Evolutionary conservation across 2,329 filamentous ascomycete genomes (phyloP).

Genomic region (Endoconidiophora laricicola): DNA sequence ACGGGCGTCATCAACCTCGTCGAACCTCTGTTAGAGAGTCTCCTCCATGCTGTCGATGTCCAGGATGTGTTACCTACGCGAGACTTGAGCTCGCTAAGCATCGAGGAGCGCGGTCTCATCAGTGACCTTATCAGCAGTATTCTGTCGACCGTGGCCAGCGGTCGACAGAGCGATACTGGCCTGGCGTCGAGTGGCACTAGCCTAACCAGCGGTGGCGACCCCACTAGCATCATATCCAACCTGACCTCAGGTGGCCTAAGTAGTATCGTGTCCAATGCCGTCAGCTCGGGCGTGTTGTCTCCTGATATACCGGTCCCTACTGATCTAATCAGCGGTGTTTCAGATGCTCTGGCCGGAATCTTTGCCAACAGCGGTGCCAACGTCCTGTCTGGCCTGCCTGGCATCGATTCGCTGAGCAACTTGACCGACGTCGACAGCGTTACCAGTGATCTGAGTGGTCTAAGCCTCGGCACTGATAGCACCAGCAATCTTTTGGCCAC

Average conservation of each 20-base stretch:
- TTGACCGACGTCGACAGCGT: neutral
- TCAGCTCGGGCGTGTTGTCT: neutral
- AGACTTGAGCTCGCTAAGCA: neutral
- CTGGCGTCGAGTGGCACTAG: neutral
- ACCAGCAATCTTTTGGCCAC: neutral
- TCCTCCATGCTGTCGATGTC: neutral
- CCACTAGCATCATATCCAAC: neutral
- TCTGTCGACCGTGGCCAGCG: neutral
- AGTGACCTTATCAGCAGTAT: neutral
- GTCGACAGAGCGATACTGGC: neutral
- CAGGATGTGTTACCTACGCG: neutral
- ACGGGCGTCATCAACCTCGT: slow-evolving; percentile 3
- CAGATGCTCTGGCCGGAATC: neutral
- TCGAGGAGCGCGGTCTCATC: neutral
- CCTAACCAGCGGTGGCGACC: neutral
- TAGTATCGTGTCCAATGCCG: neutral
- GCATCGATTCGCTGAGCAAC: neutral
- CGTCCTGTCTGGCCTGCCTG: neutral
- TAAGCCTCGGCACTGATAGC: neutral
- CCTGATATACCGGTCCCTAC: neutral
- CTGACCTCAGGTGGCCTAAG: neutral
- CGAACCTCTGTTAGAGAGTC: slow-evolving; percentile 7
- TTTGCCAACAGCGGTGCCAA: neutral
- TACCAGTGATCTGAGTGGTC: neutral
- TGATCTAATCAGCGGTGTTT: neutral